phyloP scores from a whole-genome alignment of 805 yeast genomes.

The Candida parachauliodes region DNA sequence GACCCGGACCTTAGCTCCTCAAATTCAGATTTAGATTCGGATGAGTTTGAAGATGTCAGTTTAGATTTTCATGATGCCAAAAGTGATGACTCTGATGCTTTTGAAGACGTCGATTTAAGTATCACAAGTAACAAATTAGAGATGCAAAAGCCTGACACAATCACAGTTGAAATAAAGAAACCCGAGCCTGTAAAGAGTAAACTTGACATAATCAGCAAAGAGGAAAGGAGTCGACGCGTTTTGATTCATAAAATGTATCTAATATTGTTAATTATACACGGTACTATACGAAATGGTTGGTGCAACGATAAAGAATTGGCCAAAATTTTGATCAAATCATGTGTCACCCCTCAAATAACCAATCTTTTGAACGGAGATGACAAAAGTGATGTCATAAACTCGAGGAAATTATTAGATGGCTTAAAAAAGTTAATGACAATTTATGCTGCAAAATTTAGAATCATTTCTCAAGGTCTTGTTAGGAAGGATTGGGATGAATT shows the following conservation, averaged over 20 bases:
- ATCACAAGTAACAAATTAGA: conserved; percentile 1
- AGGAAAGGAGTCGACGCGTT: conserved; percentile 53
- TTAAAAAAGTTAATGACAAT: conserved; percentile 60
- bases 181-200: conserved; percentile 19
- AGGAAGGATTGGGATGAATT: conserved; percentile 35
- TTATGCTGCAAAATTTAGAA: conserved; percentile 57
- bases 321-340: conserved; percentile 29
- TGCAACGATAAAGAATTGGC: conserved; percentile 49
- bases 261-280: conserved; percentile 61
- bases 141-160: conserved; percentile 5
- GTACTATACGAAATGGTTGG: conserved; percentile 71
- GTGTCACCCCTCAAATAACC: conserved; percentile 6
- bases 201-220: conserved; percentile 41
- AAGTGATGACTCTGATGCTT: conserved; percentile 18
- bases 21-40: conserved; percentile 3
- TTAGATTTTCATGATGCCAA: conserved; percentile 3
- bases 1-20: no score
- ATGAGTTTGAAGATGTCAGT: conserved; percentile 6
- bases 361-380: conserved; percentile 7
- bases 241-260: conserved; percentile 58
- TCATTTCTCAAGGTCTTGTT: conserved; percentile 38
- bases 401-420: conserved; percentile 74
- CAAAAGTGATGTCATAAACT: conserved; percentile 34
- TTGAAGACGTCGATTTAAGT: conserved; percentile 30
- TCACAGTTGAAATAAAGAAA: conserved; percentile 4